Evolutionary conservation across 805 yeast genomes (phyloP).

Genomic region (Kodamaea laetipori): DNA sequence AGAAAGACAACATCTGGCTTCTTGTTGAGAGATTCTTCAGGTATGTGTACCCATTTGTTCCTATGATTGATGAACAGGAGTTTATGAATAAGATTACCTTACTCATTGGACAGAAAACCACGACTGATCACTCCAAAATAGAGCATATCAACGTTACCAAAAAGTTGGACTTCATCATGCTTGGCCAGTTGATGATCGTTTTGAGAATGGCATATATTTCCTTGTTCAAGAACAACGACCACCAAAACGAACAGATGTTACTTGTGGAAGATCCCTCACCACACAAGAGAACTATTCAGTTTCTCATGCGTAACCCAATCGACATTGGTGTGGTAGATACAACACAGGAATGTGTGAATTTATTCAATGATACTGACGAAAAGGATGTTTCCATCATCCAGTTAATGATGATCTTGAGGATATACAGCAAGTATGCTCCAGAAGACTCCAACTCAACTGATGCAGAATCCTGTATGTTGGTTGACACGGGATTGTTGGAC

Average conservation of each 20-base stretch:
- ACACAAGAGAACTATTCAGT: slow-evolving; percentile 20
- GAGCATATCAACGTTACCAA: slow-evolving; percentile 30
- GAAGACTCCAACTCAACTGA: slow-evolving; percentile 9
- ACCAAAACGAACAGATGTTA: slow-evolving; percentile 11
- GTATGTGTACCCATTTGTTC: slow-evolving; percentile 21
- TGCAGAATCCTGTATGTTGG: slow-evolving; percentile 5
- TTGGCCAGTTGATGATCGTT: slow-evolving; percentile 36
- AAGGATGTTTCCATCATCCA: slow-evolving; percentile 21
- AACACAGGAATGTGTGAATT: slow-evolving; percentile 18
- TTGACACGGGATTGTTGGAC: slow-evolving; percentile 15
- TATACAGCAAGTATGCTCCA: slow-evolving; percentile 21
- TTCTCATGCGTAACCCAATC: slow-evolving; percentile 22
- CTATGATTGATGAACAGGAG: slow-evolving; percentile 24
- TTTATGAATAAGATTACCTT: slow-evolving; percentile 18
- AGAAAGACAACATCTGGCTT: slow-evolving; percentile 20
- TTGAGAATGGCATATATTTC: slow-evolving; percentile 38
- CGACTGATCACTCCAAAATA: slow-evolving; percentile 21
- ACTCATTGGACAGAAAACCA: slow-evolving; percentile 18
- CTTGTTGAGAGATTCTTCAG: slow-evolving; percentile 21
- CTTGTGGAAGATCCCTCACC: slow-evolving; percentile 18
- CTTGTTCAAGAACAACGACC: slow-evolving; percentile 24
- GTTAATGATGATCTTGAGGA: slow-evolving; percentile 20
- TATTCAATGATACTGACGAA: slow-evolving; percentile 4
- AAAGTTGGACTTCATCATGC: slow-evolving; percentile 31
- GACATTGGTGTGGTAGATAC: slow-evolving; percentile 20